These are phyloP conservation scores for Gossypium anomalum DNA, from an alignment of 345 rosid species.

Conservation along the genomic window DNA sequence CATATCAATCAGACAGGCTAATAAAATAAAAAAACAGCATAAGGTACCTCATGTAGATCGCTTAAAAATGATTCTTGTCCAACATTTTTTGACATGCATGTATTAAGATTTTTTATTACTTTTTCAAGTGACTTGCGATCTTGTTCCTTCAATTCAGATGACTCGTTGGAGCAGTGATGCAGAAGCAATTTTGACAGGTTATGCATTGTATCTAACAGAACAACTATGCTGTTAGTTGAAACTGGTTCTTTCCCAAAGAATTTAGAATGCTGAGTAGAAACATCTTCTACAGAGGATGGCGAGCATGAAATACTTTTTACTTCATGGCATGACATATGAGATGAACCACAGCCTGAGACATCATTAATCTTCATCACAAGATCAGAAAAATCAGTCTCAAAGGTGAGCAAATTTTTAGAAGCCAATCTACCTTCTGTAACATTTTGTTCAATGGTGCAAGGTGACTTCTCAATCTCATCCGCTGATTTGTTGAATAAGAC, in stretches of 20 bases:
- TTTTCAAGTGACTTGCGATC: constrained; percentile 51
- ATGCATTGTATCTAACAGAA: constrained; percentile 50
- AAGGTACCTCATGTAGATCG: constrained; percentile 45
- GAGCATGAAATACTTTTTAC: constrained; percentile 26
- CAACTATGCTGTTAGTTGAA: constrained; percentile 29
- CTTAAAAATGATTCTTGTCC: constrained; percentile 31
- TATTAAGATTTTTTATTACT: constrained; percentile 52
- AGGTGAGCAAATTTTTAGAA: constrained; percentile 20
- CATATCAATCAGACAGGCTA: neutral
- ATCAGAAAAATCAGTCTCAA: constrained; percentile 17
- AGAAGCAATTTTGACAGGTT: constrained; percentile 71
- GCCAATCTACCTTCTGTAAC: constrained; percentile 21
- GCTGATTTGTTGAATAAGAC: constrained; percentile 21
- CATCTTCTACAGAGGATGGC: constrained; percentile 39
- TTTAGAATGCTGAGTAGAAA: constrained; percentile 20
- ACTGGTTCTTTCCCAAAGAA: constrained; percentile 21
- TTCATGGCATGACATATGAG: constrained; percentile 38
- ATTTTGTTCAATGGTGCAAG: constrained; percentile 23
- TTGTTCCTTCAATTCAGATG: constrained; percentile 47
- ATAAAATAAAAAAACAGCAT: constrained; percentile 8
- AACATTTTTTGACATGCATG: constrained; percentile 40
- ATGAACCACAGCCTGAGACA: constrained; percentile 28
- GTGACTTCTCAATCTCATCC: constrained; percentile 26
- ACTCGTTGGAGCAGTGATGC: constrained; percentile 47
- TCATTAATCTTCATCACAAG: constrained; percentile 27